phyloP scores from a whole-genome alignment of 2,329 filamentous ascomycete genomes.

The Penicillium italicum region DNA sequence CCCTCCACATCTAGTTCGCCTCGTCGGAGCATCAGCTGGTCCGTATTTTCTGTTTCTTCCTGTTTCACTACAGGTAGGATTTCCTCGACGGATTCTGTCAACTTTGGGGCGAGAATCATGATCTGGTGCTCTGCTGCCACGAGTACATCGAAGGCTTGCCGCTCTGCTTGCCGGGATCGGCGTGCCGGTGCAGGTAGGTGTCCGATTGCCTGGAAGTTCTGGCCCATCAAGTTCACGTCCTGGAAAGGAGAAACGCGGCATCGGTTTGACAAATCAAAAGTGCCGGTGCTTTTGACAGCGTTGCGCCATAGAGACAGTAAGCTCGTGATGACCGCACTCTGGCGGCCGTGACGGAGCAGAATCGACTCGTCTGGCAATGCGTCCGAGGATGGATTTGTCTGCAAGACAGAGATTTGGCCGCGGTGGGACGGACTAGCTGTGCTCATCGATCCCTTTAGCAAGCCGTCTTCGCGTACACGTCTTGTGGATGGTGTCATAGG shows the following conservation, averaged over 20 bases:
- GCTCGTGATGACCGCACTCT: conserved; percentile 43
- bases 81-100: conserved; percentile 27
- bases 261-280: conserved; percentile 39
- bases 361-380: conserved; percentile 43
- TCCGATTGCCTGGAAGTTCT: conserved; percentile 38
- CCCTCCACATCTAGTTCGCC: conserved; percentile 48
- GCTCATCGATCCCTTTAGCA: conserved; percentile 40
- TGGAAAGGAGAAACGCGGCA: conserved; percentile 39
- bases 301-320: conserved; percentile 45
- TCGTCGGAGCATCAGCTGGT: conserved; percentile 41
- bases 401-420: conserved; percentile 43
- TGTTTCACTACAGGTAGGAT: conserved; percentile 14
- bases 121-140: conserved; percentile 42
- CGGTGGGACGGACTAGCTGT: conserved; percentile 30
- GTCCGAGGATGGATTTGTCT: conserved; percentile 36
- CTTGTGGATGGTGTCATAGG: conserved; percentile 50
- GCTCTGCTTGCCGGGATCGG: conserved; percentile 20
- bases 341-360: conserved; percentile 42
- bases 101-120: conserved; percentile 35
- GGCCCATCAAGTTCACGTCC: conserved; percentile 40
- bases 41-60: conserved; percentile 27
- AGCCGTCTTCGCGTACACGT: conserved; percentile 43
- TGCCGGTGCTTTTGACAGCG: conserved; percentile 36
- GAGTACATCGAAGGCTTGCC: conserved; percentile 37
- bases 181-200: conserved; percentile 34